phyloP scores from a whole-genome alignment of 495 filamentous ascomycete species.

The Trichoderma erinaceum region DNA sequence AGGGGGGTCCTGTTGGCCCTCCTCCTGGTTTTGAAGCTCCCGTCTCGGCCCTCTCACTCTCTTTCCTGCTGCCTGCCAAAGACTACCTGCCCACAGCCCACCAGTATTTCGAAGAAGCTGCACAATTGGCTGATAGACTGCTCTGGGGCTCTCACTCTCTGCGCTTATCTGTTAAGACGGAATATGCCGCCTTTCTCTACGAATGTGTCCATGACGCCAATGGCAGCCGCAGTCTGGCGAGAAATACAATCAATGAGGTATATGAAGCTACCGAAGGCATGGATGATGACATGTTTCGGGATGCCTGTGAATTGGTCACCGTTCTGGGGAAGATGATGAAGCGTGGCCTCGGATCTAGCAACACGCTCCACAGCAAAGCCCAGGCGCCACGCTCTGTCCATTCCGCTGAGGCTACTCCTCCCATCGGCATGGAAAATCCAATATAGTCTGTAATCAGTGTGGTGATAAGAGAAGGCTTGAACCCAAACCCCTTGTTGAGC shows the following conservation, averaged over 20 bases:
- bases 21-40: constrained; percentile 43
- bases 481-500: background rate
- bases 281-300: constrained; percentile 82
- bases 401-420: background rate
- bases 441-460: background rate
- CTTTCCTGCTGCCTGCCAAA: constrained; percentile 68
- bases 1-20: constrained; percentile 46
- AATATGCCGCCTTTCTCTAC: constrained; percentile 91
- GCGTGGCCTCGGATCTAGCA: constrained; percentile 45
- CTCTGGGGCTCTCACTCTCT: constrained; percentile 86
- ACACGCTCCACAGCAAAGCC: constrained; percentile 25
- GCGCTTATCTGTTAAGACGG: constrained; percentile 82
- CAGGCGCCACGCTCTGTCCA: constrained; percentile 19
- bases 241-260: constrained; percentile 79
- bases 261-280: constrained; percentile 87
- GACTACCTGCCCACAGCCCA: constrained; percentile 81
- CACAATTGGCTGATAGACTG: constrained; percentile 62
- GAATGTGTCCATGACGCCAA: constrained; percentile 83
- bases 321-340: constrained; percentile 74
- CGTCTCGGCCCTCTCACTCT: constrained; percentile 46
- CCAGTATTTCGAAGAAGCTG: constrained; percentile 72
- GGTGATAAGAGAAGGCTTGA: background rate
- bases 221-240: constrained; percentile 66
- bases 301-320: constrained; percentile 68
- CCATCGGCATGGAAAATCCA: constrained; percentile 15